These are phyloP conservation scores for Oidiodendron maius DNA, from an alignment of 495 filamentous ascomycete genomes.

Conservation along the genomic window DNA sequence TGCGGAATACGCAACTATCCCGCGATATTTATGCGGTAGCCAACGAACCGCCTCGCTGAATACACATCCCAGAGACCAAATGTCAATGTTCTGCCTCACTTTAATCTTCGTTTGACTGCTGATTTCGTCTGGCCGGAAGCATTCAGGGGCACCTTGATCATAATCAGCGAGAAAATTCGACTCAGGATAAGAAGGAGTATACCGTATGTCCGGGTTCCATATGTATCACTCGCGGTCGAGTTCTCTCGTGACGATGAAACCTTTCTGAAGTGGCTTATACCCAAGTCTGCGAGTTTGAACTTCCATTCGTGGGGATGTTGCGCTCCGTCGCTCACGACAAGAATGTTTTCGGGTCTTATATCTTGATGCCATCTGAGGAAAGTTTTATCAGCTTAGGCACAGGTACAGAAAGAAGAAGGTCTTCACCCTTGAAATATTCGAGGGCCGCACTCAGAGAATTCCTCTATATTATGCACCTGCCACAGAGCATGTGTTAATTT, in stretches of 20 bases:
- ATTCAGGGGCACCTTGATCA: conserved; percentile 28
- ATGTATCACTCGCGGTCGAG: conserved; percentile 23
- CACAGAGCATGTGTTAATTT: conserved; percentile 27
- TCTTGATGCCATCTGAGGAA: conserved; percentile 31
- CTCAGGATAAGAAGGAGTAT: conserved; percentile 10
- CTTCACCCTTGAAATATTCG: conserved; percentile 16
- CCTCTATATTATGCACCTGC: conserved; percentile 24
- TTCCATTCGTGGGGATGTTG: conserved; percentile 24
- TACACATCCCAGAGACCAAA: conserved; percentile 39
- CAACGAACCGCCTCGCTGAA: conserved; percentile 35
- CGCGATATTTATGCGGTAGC: conserved; percentile 22
- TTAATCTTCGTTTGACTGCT: neutral
- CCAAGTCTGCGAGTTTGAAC: conserved; percentile 36
- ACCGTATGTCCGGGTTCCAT: conserved; percentile 31
- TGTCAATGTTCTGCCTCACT: conserved; percentile 23
- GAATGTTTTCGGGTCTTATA: conserved; percentile 33
- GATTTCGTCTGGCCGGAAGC: conserved; percentile 22
- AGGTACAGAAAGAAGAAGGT: too few species aligned
- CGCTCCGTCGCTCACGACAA: conserved; percentile 25
- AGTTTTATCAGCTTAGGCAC: too few species aligned
- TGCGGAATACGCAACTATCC: conserved; percentile 26
- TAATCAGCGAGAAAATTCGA: too few species aligned
- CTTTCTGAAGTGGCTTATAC: conserved; percentile 28
- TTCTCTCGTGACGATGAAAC: conserved; percentile 5
- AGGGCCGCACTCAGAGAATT: neutral